Conservation (phyloP, 1,284 basidiomycete species). For the Ceratobasidium sp. region DNA sequence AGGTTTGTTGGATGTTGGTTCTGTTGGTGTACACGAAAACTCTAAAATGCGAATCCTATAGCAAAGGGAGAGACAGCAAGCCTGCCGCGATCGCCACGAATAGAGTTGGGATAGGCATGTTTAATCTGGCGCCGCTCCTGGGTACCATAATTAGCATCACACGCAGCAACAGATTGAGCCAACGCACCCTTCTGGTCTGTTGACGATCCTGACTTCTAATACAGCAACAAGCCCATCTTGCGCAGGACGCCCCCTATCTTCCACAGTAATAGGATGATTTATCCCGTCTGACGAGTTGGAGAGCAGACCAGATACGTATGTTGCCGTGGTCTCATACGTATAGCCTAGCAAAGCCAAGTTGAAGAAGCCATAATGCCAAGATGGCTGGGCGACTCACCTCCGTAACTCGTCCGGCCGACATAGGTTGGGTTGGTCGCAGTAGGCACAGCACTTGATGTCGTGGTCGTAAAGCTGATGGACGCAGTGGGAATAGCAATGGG, state of each 20-base stretch:
- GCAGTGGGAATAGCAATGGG: conserved; percentile 26
- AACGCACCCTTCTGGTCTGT: conserved; percentile 31
- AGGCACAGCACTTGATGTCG: conserved; percentile 55
- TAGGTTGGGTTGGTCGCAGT: conserved; percentile 53
- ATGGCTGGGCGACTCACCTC: conserved; percentile 46
- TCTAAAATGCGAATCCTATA: conserved; percentile 2
- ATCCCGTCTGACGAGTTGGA: conserved; percentile 73
- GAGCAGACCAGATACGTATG: conserved; percentile 73
- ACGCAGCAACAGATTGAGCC: too few relatives aligned
- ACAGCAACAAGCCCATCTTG: conserved; percentile 88
- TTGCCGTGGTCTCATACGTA: conserved; percentile 72
- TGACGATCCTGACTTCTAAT: conserved; percentile 71
- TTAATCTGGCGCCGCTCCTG: conserved; percentile 27
- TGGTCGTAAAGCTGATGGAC: conserved; percentile 53
- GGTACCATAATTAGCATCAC: neutral
- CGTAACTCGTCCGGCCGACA: conserved; percentile 59
- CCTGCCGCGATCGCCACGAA: neutral
- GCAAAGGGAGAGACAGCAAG: conserved; percentile 16
- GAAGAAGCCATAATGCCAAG: neutral
- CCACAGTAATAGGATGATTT: conserved; percentile 77
- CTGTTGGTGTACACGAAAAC: neutral
- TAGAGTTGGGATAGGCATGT: conserved; percentile 9
- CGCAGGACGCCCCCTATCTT: conserved; percentile 62
- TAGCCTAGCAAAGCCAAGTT: conserved; percentile 55
- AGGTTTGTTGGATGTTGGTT: neutral